Evolutionary conservation across 352 stramenopile species (phyloP), one percentile per base, ranked within the genome.

Genomic region (Phytophthora agathidicida): DNA sequence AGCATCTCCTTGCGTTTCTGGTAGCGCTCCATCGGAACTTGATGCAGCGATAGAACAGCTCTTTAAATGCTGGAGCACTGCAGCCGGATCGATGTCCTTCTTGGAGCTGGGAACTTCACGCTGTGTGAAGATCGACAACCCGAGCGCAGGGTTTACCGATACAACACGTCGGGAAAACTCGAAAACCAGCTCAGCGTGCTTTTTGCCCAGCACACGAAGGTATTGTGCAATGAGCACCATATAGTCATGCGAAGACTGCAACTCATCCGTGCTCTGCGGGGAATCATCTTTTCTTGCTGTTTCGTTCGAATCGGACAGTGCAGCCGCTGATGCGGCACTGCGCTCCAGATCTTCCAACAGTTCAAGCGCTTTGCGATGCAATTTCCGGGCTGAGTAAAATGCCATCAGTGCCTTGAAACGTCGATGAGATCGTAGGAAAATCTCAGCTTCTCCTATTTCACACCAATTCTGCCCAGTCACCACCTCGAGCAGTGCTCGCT

Each of bases 351-450:
- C 86, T 63, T 95, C 86, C 9, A 95, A 54, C 3, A 95, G 49
- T 49, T 95, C 83, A 7, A 95, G 73, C 10, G 78, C 82, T 39
- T 93, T 95, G 13, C 82, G 82, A 52, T 95, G 83, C 28, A 93
- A 58, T 33, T 83, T 85, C 7, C 84, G 72, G 26, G 73, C 68
- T 17, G 78, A 77, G 45, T 93, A 95, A 54, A 95, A 90, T 7
- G 63, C 65, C 44, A 95, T 20, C 7, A 93, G 61, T 27, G 80
- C 72, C 32, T 84, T 70, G 35, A 81, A 88, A 16, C 72, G 73
- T 26, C 70, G 62, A 55, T 93, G 83, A 13, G 82, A 75, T 30
- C 82, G 83, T 46, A 95, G 58, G 44, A 92, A 95, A 19, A 92
- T 73, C 55, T 95, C 83, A 4, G 74, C 68, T 32, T 95, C 86